A percentile compares a stretch with the other conserved stretches of the same genome.
Conservation (phyloP, 306 rosid genomes). For the Quercus wislizeni region DNA sequence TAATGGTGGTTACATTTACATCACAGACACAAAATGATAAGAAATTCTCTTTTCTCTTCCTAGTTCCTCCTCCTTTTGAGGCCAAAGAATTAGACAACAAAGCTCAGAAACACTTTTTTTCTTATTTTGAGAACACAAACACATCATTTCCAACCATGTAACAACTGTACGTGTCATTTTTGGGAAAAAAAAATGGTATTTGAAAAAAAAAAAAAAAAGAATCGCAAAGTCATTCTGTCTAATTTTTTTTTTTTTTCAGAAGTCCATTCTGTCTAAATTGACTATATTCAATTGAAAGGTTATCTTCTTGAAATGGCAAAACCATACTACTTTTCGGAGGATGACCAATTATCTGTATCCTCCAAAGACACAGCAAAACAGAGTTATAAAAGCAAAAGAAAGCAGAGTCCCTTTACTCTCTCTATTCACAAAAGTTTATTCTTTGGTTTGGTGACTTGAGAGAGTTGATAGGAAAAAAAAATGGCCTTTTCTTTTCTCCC, state of each 20-base stretch:
- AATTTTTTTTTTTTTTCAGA: background rate
- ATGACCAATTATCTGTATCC: background rate
- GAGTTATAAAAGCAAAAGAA: slow-evolving; percentile 5
- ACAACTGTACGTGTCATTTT: background rate
- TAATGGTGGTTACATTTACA: no score
- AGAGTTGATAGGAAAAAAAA: background rate
- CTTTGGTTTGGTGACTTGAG: background rate
- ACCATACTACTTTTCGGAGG: background rate
- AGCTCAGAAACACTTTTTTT: no score
- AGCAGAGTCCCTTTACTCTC: background rate
- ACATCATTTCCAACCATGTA: background rate
- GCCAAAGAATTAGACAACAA: background rate
- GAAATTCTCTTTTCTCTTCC: no score
- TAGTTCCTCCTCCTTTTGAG: no score
- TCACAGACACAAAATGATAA: no score
- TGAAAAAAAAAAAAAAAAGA: no score
- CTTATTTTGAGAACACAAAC: no score
- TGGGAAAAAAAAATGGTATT: no score
- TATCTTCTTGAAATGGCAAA: background rate
- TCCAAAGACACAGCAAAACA: slow-evolving; percentile 4
- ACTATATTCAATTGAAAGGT: no score
- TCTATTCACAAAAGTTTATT: background rate
- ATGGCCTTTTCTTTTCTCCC: slow-evolving; percentile 23
- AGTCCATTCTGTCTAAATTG: background rate
- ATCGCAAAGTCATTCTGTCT: no score